Percentiles rank a stretch among this genome's conserved stretches.
Evolutionary conservation across 345 rosid genomes (phyloP).

Genomic region (Bruguiera gymnorhiza): DNA sequence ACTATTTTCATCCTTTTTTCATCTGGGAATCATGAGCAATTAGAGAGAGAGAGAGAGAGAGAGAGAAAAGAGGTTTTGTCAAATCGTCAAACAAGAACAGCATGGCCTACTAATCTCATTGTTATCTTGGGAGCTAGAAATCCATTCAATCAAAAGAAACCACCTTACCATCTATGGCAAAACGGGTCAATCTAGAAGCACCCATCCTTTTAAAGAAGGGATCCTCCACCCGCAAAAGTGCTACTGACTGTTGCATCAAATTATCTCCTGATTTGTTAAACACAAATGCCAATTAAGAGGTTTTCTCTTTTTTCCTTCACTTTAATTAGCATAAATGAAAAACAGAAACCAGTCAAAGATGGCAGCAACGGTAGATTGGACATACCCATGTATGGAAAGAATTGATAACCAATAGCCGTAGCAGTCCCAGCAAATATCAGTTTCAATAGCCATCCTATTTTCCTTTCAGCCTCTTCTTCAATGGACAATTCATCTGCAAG

Average conservation of each 20-base stretch:
- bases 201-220: constrained; percentile 90
- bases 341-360: background rate
- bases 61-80: background rate
- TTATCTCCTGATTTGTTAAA: constrained; percentile 61
- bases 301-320: background rate
- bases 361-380: background rate
- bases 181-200: constrained; percentile 83
- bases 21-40: constrained; percentile 35
- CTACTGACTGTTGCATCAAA: constrained; percentile 73
- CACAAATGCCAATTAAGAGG: no score
- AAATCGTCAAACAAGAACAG: background rate
- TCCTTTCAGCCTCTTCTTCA: constrained; percentile 87
- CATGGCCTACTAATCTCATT: background rate
- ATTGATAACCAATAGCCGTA: constrained; percentile 57
- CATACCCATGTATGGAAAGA: constrained; percentile 86
- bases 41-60: background rate
- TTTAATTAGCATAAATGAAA: background rate
- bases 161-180: constrained; percentile 67
- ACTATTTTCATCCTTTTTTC: constrained; percentile 89
- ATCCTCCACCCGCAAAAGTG: constrained; percentile 85
- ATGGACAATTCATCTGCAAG: constrained; percentile 55
- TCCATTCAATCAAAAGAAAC: background rate
- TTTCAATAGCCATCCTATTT: constrained; percentile 81
- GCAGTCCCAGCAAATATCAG: constrained; percentile 80
- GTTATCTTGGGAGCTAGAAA: no score